Conservation (phyloP, 495 filamentous ascomycete genomes). For the Aspergillus mulundensis region DNA sequence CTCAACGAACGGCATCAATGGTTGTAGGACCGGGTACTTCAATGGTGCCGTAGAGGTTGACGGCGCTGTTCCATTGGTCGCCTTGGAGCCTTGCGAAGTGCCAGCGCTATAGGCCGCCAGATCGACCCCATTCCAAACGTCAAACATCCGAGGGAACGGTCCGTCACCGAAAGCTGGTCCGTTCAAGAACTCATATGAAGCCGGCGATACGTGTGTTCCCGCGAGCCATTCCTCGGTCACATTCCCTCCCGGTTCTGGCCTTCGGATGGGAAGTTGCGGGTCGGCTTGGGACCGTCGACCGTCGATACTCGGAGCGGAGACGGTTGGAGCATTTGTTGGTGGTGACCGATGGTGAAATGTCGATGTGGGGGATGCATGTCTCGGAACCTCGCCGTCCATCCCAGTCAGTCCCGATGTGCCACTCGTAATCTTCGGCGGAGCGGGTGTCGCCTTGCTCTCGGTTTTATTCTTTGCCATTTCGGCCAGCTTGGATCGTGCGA, state of each 20-base stretch:
- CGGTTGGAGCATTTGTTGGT: conserved; percentile 30
- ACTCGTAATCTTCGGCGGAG: conserved; percentile 1
- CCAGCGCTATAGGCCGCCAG: conserved; percentile 21
- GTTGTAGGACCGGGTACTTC: conserved; percentile 83
- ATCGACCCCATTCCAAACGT: conserved; percentile 37
- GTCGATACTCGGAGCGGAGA: conserved; percentile 33
- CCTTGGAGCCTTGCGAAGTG: conserved; percentile 17
- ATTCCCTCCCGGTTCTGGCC: conserved; percentile 13
- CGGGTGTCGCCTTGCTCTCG: not conserved
- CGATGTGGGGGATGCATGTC: conserved; percentile 28
- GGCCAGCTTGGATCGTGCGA: conserved; percentile 32
- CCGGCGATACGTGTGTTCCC: conserved; percentile 36
- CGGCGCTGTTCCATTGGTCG: conserved; percentile 15
- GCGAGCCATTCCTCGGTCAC: conserved; percentile 41
- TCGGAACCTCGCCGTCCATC: conserved; percentile 16
- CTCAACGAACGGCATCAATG: conserved; percentile 72
- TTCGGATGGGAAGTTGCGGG: conserved; percentile 16
- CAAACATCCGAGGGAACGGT: conserved; percentile 32
- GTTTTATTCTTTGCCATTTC: not conserved
- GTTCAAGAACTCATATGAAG: conserved; percentile 33
- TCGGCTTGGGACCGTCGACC: conserved; percentile 27
- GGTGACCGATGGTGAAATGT: conserved; percentile 30
- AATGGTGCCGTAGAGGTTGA: conserved; percentile 31
- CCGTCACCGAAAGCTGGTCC: conserved; percentile 26
- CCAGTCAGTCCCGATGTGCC: not conserved